A percentile compares a stretch with the other conserved stretches of the same genome.
Evolutionary conservation across 345 rosid genomes (phyloP).

Genomic region (Eucalyptus cloeziana): DNA sequence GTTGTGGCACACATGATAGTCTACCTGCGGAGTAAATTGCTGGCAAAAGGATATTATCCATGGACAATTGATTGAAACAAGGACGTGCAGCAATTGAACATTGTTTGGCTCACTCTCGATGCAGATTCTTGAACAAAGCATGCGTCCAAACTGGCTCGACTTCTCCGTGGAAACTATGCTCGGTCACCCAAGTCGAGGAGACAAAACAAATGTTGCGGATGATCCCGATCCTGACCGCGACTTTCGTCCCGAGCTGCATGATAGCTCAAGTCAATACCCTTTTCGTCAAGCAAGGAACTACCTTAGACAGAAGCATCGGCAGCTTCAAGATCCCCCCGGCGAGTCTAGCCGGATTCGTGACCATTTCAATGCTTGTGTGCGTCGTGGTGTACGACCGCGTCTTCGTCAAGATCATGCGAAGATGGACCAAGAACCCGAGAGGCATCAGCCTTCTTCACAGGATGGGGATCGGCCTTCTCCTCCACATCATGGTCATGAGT

Average conservation of each 20-base stretch:
- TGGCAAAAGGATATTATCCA: background rate
- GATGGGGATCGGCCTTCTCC: constrained; percentile 56
- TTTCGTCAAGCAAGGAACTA: constrained; percentile 90
- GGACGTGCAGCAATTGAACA: background rate
- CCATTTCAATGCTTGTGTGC: constrained; percentile 44
- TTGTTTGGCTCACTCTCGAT: background rate
- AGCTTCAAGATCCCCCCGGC: constrained; percentile 61
- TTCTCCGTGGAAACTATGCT: constrained; percentile 48
- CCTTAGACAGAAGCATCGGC: constrained; percentile 49
- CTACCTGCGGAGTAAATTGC: too few species aligned
- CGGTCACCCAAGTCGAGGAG: constrained; percentile 87
- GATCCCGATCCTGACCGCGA: constrained; percentile 61
- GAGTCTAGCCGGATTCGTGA: constrained; percentile 48
- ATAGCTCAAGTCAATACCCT: constrained; percentile 61
- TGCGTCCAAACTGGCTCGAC: constrained; percentile 40
- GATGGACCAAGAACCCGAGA: constrained; percentile 55
- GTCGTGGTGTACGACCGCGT: constrained; percentile 48
- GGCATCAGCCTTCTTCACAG: constrained; percentile 72
- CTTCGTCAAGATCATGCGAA: constrained; percentile 27
- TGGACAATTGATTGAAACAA: background rate
- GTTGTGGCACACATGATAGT: background rate
- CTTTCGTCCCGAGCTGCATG: constrained; percentile 83
- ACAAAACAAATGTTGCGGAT: constrained; percentile 86
- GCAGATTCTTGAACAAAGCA: constrained; percentile 65
- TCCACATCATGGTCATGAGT: constrained; percentile 55